A percentile compares a stretch with the other conserved stretches of the same genome.
Conservation (phyloP, 345 rosid genomes). For the Eucalyptus grandis region DNA sequence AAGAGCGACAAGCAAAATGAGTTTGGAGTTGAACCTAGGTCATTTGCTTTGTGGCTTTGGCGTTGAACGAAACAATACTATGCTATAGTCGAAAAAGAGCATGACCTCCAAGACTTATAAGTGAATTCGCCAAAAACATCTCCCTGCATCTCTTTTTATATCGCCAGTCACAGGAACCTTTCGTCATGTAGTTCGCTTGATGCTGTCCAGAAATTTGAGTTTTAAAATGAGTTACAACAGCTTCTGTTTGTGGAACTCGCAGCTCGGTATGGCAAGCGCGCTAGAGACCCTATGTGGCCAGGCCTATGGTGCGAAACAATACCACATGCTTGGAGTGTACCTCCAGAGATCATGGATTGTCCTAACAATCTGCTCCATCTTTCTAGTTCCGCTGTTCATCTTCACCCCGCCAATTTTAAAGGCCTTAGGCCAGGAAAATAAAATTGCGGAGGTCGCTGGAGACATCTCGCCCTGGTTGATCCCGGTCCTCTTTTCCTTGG, state of each 20-base stretch:
- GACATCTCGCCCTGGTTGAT: conserved; percentile 42
- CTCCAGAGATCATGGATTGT: conserved; percentile 84
- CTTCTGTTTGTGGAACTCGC: background rate
- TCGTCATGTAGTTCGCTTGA: background rate
- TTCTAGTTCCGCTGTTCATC: conserved; percentile 39
- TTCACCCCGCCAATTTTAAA: conserved; percentile 35
- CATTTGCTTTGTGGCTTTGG: too few species aligned
- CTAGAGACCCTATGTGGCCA: conserved; percentile 81
- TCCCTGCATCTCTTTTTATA: too few species aligned
- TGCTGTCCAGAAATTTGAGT: background rate
- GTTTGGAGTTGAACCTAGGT: too few species aligned
- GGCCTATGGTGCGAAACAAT: conserved; percentile 66
- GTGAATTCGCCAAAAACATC: too few species aligned
- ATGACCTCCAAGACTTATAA: too few species aligned
- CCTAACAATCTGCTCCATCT: conserved; percentile 9
- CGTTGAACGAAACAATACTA: too few species aligned
- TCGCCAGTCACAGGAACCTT: too few species aligned
- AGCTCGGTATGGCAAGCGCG: conserved; percentile 86
- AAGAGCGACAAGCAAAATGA: too few species aligned
- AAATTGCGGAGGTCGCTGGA: conserved; percentile 33
- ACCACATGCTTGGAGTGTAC: conserved; percentile 73
- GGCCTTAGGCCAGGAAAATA: conserved; percentile 47
- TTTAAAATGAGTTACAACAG: background rate
- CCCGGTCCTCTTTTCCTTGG: conserved; percentile 29
- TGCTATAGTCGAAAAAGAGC: too few species aligned